Conservation (phyloP, 495 filamentous ascomycete genomes). For the Penicillium egyptiacum region DNA sequence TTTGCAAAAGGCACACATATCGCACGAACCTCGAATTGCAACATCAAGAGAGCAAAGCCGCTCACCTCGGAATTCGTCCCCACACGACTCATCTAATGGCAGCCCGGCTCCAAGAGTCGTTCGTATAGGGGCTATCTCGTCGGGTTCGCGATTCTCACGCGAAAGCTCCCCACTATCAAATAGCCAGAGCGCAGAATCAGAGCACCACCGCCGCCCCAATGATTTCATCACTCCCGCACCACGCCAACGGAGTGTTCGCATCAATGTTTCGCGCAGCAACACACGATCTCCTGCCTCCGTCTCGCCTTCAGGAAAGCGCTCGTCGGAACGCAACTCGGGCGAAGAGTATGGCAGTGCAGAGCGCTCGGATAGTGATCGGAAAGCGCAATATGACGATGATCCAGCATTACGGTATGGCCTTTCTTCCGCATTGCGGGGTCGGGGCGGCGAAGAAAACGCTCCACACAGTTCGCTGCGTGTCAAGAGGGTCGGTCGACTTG, state of each 20-base stretch:
- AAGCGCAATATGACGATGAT: slow-evolving; percentile 42
- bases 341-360: slow-evolving; percentile 44
- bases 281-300: slow-evolving; percentile 41
- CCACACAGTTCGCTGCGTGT: slow-evolving; percentile 68
- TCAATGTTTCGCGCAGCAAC: slow-evolving; percentile 45
- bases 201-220: slow-evolving; percentile 28
- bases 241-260: slow-evolving; percentile 61
- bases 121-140: slow-evolving; percentile 52
- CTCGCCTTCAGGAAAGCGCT: slow-evolving; percentile 43
- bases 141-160: slow-evolving; percentile 34
- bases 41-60: slow-evolving; percentile 38
- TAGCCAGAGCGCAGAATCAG: slow-evolving; percentile 33
- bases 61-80: slow-evolving; percentile 41
- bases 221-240: slow-evolving; percentile 70
- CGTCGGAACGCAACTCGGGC: slow-evolving; percentile 34
- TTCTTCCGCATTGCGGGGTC: slow-evolving; percentile 51
- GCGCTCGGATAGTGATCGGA: slow-evolving; percentile 47
- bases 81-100: slow-evolving; percentile 42
- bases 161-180: slow-evolving; percentile 39
- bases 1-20: slow-evolving; percentile 43
- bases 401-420: slow-evolving; percentile 48
- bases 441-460: slow-evolving; percentile 55
- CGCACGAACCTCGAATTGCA: slow-evolving; percentile 25
- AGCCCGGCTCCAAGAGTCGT: slow-evolving; percentile 56
- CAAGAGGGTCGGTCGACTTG: slow-evolving; percentile 69